Conservation (phyloP, 805 yeast genomes). For the Suhomyces sp. region DNA sequence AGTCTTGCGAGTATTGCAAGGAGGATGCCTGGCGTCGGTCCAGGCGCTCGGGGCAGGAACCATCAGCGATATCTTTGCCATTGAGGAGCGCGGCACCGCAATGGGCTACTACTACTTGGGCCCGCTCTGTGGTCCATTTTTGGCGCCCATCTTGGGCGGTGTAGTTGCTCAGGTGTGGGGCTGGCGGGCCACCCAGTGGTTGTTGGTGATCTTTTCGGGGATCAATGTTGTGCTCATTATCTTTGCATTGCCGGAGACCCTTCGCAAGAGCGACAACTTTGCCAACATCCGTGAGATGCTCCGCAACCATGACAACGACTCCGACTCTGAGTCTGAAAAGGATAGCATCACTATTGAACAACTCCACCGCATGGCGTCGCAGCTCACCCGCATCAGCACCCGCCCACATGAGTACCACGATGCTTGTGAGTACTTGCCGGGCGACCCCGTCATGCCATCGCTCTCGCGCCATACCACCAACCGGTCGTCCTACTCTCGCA, state of each 20-base stretch:
- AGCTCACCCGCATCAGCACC: constrained; percentile 23
- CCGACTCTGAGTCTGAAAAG: background rate
- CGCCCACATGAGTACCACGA: constrained; percentile 10
- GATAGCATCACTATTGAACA: constrained; percentile 14
- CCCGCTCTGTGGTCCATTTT: constrained; percentile 73
- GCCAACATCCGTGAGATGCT: constrained; percentile 50
- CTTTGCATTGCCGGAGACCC: constrained; percentile 74
- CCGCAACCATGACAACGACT: constrained; percentile 4
- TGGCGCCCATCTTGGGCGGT: constrained; percentile 80
- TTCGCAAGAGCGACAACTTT: constrained; percentile 59
- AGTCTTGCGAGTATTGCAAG: constrained; percentile 65
- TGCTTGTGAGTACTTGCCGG: constrained; percentile 23
- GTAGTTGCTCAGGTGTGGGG: constrained; percentile 68
- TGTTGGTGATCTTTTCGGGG: constrained; percentile 66
- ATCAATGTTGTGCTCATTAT: constrained; percentile 47
- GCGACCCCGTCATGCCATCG: constrained; percentile 41
- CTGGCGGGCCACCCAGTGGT: constrained; percentile 91
- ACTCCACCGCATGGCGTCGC: constrained; percentile 32
- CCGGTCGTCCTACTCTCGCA: constrained; percentile 29
- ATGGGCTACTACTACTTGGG: constrained; percentile 82
- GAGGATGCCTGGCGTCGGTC: constrained; percentile 81
- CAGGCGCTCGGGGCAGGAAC: constrained; percentile 92
- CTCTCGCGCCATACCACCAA: constrained; percentile 36
- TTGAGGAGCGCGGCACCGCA: constrained; percentile 70
- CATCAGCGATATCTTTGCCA: constrained; percentile 66